phyloP scores from a whole-genome alignment of 1,139 yeast genomes.

The Sugiyamaella novakii region DNA sequence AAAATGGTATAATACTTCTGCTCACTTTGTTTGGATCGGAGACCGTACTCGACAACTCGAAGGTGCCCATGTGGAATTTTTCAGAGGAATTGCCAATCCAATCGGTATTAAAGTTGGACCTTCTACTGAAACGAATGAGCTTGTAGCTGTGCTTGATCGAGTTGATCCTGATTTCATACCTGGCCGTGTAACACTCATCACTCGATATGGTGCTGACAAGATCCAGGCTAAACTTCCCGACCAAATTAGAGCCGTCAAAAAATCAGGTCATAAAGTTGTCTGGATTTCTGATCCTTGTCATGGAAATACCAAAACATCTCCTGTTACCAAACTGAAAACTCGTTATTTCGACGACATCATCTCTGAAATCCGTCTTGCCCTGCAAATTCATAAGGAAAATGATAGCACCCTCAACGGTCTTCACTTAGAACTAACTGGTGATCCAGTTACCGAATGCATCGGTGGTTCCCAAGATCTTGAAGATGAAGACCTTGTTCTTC shows the following conservation, averaged over 20 bases:
- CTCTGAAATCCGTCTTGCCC: slow-evolving; percentile 44
- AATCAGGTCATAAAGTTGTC: slow-evolving; percentile 47
- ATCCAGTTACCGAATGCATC: slow-evolving; percentile 49
- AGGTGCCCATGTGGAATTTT: slow-evolving; percentile 51
- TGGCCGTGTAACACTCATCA: slow-evolving; percentile 48
- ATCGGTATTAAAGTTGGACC: slow-evolving; percentile 52
- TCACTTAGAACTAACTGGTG: slow-evolving; percentile 50
- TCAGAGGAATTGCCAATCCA: slow-evolving; percentile 49
- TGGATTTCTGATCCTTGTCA: slow-evolving; percentile 50
- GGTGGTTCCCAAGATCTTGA: slow-evolving; percentile 48
- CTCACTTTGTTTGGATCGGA: slow-evolving; percentile 51
- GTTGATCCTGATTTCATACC: slow-evolving; percentile 45
- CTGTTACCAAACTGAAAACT: slow-evolving; percentile 46
- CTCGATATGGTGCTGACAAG: slow-evolving; percentile 47
- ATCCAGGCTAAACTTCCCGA: slow-evolving; percentile 43
- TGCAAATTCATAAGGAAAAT: slow-evolving; percentile 43
- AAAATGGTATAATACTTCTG: slow-evolving; percentile 47
- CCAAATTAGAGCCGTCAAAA: slow-evolving; percentile 46
- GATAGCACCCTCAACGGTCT: slow-evolving; percentile 45
- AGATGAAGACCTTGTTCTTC: slow-evolving; percentile 45
- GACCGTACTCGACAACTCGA: slow-evolving; percentile 49
- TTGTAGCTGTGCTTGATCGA: slow-evolving; percentile 44
- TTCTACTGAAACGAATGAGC: slow-evolving; percentile 44
- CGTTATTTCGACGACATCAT: slow-evolving; percentile 49
- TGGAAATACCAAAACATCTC: slow-evolving; percentile 48